Conservation (phyloP, 2,329 filamentous ascomycete genomes). For the Aotearoamyces nothofagi region DNA sequence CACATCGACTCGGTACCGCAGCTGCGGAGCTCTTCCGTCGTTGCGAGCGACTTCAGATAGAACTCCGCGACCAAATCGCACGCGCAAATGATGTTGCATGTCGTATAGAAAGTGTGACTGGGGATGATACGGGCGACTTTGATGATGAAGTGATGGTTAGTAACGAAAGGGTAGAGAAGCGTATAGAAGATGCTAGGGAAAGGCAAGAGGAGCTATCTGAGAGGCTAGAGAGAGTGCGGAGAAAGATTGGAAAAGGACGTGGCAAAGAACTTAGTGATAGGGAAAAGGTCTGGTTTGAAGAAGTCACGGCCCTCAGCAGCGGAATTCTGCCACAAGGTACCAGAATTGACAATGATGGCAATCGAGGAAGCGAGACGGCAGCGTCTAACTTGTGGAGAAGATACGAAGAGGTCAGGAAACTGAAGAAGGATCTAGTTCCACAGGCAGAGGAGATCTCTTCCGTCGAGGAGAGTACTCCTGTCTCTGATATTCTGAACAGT, state of each 20-base stretch:
- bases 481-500: conserved; percentile 3
- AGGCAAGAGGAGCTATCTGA: conserved; percentile 40
- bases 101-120: conserved; percentile 51
- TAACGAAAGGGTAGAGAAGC: conserved; percentile 37
- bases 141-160: conserved; percentile 30
- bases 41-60: conserved; percentile 51
- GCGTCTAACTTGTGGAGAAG: conserved; percentile 38
- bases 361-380: conserved; percentile 3
- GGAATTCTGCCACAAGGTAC: conserved; percentile 14
- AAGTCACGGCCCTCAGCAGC: conserved; percentile 29
- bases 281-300: conserved; percentile 42
- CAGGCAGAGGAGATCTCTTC: conserved; percentile 30
- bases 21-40: conserved; percentile 60
- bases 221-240: conserved; percentile 43
- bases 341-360: conserved; percentile 3
- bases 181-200: conserved; percentile 36
- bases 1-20: conserved; percentile 49
- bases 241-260: conserved; percentile 33
- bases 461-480: conserved; percentile 10
- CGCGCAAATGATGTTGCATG: conserved; percentile 50
- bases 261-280: conserved; percentile 43
- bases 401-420: conserved; percentile 36
- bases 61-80: conserved; percentile 51
- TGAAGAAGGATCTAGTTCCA: conserved; percentile 36
- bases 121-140: conserved; percentile 35